Base-by-base conservation (phyloP, 1,139 yeast species). In the Sugiyamaella sp. region DNA sequence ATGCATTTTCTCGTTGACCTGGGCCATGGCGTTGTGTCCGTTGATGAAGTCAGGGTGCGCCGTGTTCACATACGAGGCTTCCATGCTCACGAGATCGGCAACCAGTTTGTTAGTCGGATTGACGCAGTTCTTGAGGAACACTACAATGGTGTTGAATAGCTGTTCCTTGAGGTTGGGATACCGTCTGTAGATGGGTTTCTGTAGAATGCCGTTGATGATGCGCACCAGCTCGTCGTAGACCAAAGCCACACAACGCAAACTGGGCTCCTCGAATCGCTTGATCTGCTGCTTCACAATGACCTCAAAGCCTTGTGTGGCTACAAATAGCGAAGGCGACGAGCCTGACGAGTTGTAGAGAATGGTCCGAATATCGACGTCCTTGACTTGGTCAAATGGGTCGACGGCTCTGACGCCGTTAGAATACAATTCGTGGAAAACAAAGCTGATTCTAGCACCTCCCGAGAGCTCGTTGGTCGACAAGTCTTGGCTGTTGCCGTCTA, bases 231-330 rank as follows among this genome's bases (percentile, higher is more conserved):
- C 99, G 71, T 93, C 99, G 71, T 89, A 93, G 51, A 93, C 89
- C 66, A 93, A 81, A 59, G 87, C 83, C 59, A 91, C 90, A 76
- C 98, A 89, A 67, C 96, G 84, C 57, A 89, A 66, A 8, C 95
- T 79, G 9, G 99, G 99, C 62, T 93, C 98, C 73, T 93, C 97
- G 77, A 93, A 89, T 71, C 99, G 82, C 64, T 79, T 84, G 62
- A 93, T 91, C 73, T 93, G 99, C 72, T 93, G 97, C 71, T 89
- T 90, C 45, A 93, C 98, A 64, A 93, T 81, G 19, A 91, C 97
- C 72, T 93, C 99, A 69, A 93, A 93, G 0, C 98, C 98, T 66
- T 89, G 93, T 5, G 99, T 93, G 46, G 98, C 99, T 56, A 93
- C 99, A 74, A 93, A 93, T 64, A 93, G 78, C 3, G 97, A 88